Evolutionary conservation across 768 basidiomycete genomes (phyloP), one percentile per base, ranked within the genome.

Genomic region (Termitomyces sp.): DNA sequence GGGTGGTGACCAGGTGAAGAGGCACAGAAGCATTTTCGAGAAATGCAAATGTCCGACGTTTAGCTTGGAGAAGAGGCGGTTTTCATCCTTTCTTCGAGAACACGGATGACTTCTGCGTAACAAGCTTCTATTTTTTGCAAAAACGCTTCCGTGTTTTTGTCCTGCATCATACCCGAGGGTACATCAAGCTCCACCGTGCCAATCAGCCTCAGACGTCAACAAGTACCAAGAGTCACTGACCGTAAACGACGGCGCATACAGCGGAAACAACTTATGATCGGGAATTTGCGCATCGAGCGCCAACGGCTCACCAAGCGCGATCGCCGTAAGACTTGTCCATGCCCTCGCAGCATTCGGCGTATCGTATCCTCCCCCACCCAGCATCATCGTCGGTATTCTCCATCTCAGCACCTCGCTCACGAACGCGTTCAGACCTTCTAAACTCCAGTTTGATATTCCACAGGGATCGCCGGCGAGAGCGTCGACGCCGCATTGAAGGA

Each of bases 361-460:
- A 66, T 91, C 79, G 70, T 98, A 97, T 0, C 96, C 96, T 17
- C 94, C 92, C 59, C 92, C 92, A 8, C 92, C 91, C 3, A 94
- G 80, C n/a, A 93, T 71, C 47, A 92, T 67, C 57, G 56, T 50
- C 4, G 64, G 64, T 0, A 65, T 25, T 0, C 52, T 57, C 61
- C 61, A 65, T 0, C 29, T 36, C 42, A 65, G 20, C 1, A 60
- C 53, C 11, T 17, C 20, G 65, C 65, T 80, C 88, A 91, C 89
- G 90, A 4, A 87, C 85, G 92, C 89, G 46, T 80, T 78, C 0
- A 75, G 69, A 2, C 73, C 73, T 9, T 78, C 83, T 32, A 93
- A 72, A 5, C 82, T 78, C 86, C 88, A 87, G 70, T 93, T 88
- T 79, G 89, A 87, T 3, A 83, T 81, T 4, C 82, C 81, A 73